Evolutionary conservation across 2,329 filamentous ascomycete genomes (phyloP).

Genomic region (Mycogone perniciosa): DNA sequence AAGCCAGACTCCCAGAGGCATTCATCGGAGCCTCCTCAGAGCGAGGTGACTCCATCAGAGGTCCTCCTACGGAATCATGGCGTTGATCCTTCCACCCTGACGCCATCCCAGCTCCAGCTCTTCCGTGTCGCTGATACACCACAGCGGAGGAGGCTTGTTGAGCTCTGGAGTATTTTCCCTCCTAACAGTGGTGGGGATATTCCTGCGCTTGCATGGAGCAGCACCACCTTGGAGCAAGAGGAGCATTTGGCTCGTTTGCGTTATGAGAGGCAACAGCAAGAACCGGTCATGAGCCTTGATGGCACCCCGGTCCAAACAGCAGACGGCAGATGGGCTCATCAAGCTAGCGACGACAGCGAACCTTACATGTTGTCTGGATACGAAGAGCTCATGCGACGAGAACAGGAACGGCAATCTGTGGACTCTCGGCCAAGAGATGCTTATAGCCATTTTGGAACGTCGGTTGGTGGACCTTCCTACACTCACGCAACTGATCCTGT

Average conservation of each 20-base stretch:
- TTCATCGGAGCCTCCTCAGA: slow-evolving; percentile 45
- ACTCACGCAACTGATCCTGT: slow-evolving; percentile 60
- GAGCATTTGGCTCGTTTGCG: slow-evolving; percentile 54
- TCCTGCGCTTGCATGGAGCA: slow-evolving; percentile 46
- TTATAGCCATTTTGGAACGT: slow-evolving; percentile 39
- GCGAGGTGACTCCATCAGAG: slow-evolving; percentile 46
- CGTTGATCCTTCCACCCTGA: slow-evolving; percentile 63
- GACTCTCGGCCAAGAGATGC: slow-evolving; percentile 32
- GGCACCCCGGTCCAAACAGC: slow-evolving; percentile 45
- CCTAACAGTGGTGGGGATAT: slow-evolving; percentile 53
- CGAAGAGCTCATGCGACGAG: slow-evolving; percentile 58
- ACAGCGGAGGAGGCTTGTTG: slow-evolving; percentile 68
- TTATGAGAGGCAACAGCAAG: slow-evolving; percentile 44
- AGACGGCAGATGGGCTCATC: slow-evolving; percentile 47
- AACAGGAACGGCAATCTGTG: slow-evolving; percentile 45
- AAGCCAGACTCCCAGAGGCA: slow-evolving; percentile 37
- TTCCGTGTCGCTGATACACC: slow-evolving; percentile 68
- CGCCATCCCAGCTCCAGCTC: slow-evolving; percentile 68
- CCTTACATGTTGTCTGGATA: slow-evolving; percentile 85
- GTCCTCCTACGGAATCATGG: slow-evolving; percentile 57
- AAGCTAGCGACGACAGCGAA: slow-evolving; percentile 48
- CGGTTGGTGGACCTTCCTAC: slow-evolving; percentile 38
- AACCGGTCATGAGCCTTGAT: slow-evolving; percentile 46
- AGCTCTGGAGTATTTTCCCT: slow-evolving; percentile 80
- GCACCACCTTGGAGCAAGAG: slow-evolving; percentile 51